Percentiles rank a stretch among this genome's conserved stretches.
Evolutionary conservation across 148 eudicot genomes (phyloP).

Genomic region (Vaccinium darrowii): DNA sequence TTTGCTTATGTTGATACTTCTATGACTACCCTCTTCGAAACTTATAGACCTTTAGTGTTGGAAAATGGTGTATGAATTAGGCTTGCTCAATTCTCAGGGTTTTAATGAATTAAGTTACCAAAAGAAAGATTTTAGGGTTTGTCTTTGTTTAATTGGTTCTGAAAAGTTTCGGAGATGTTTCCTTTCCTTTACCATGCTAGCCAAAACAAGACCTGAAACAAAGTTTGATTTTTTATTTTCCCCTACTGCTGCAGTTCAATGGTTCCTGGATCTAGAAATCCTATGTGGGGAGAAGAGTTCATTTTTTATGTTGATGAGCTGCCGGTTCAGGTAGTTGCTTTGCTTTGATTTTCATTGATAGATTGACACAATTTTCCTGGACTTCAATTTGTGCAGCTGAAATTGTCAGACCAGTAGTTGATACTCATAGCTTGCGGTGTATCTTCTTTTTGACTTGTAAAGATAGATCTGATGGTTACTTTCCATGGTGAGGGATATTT

Average conservation of each 20-base stretch:
- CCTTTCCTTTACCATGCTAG: slow-evolving; percentile 1
- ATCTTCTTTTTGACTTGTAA: neutral
- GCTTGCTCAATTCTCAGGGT: neutral
- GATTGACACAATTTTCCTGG: neutral
- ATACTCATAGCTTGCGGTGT: neutral
- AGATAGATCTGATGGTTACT: neutral
- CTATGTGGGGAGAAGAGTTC: slow-evolving; percentile 99
- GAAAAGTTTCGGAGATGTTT: neutral
- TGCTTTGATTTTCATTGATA: neutral
- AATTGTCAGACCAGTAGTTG: neutral
- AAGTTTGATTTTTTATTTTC: neutral
- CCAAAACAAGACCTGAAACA: neutral
- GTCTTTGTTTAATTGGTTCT: neutral
- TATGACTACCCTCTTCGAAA: neutral
- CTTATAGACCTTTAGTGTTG: neutral
- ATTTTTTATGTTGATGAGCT: slow-evolving; percentile 79
- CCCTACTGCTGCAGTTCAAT: slow-evolving; percentile 62
- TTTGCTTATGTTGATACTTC: neutral
- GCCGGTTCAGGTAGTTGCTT: slow-evolving; percentile 70
- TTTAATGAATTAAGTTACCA: too few species aligned
- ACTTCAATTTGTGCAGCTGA: neutral
- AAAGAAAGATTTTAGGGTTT: neutral
- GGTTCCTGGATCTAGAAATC: slow-evolving; percentile 97
- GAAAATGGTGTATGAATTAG: neutral
- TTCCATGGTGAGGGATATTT: neutral